Conservation (phyloP, 805 yeast genomes). For the Pachysolen tannophilus region DNA sequence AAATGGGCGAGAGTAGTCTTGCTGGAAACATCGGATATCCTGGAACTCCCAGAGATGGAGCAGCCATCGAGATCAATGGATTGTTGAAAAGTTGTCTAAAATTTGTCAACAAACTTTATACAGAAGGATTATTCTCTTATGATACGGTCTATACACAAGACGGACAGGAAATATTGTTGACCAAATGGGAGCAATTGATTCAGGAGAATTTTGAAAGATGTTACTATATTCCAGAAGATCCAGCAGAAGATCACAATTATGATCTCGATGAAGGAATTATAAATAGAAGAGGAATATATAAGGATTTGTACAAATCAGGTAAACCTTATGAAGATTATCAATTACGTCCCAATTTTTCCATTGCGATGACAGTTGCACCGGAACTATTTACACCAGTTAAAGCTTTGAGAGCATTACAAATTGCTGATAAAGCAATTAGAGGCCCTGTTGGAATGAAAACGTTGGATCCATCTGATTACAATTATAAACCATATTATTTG, state of each 20-base stretch:
- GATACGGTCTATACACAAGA: slow-evolving; percentile 48
- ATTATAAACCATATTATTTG: slow-evolving; percentile 83
- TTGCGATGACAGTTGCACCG: slow-evolving; percentile 93
- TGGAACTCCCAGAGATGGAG: slow-evolving; percentile 97
- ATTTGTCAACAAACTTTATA: slow-evolving; percentile 59
- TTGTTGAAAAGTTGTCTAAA: slow-evolving; percentile 76
- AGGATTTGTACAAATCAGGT: slow-evolving; percentile 74
- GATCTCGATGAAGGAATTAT: slow-evolving; percentile 58
- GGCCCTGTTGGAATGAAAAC: slow-evolving; percentile 93
- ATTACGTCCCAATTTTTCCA: slow-evolving; percentile 83
- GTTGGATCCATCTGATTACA: slow-evolving; percentile 85
- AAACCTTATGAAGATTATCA: slow-evolving; percentile 93
- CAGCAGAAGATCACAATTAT: slow-evolving; percentile 50
- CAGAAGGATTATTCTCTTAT: slow-evolving; percentile 48
- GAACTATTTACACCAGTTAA: slow-evolving; percentile 63
- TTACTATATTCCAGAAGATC: slow-evolving; percentile 66
- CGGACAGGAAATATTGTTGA: slow-evolving; percentile 48
- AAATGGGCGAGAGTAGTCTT: slow-evolving; percentile 88
- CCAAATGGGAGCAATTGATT: slow-evolving; percentile 65
- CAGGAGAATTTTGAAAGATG: slow-evolving; percentile 71
- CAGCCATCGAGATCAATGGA: slow-evolving; percentile 89
- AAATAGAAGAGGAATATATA: slow-evolving; percentile 90
- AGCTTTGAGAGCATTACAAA: slow-evolving; percentile 56
- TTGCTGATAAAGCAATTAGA: slow-evolving; percentile 67
- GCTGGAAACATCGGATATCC: slow-evolving; percentile 90